These are phyloP conservation scores for Trichoderma atrobrunneum DNA, from an alignment of 2,329 filamentous ascomycete species.

Conservation along the genomic window DNA sequence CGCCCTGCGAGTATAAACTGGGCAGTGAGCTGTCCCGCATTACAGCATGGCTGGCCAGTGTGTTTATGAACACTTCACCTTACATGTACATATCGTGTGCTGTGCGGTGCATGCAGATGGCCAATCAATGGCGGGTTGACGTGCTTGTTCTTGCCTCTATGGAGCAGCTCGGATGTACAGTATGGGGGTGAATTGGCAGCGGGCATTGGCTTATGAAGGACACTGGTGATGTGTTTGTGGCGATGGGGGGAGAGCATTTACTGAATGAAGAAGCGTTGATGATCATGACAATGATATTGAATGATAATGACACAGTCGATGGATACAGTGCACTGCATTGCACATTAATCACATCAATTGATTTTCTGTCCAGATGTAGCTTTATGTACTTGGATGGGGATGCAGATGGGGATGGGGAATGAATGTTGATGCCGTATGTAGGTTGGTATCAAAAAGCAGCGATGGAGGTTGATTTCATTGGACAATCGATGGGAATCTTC, in stretches of 20 bases:
- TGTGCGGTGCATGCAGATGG: neutral
- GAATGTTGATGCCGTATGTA: neutral
- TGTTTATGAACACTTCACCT: slow-evolving; percentile 20
- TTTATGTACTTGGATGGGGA: neutral
- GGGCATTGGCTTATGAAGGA: neutral
- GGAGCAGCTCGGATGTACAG: neutral
- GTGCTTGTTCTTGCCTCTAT: neutral
- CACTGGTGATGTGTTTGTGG: neutral
- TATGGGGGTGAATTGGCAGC: neutral
- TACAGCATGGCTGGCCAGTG: slow-evolving; percentile 15
- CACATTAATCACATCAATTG: neutral
- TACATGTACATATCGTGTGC: neutral
- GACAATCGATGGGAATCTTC: neutral
- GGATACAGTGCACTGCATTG: neutral
- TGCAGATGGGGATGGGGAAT: neutral
- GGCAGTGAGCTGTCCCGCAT: slow-evolving; percentile 13
- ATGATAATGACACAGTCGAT: neutral
- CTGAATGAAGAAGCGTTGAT: neutral
- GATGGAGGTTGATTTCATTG: neutral
- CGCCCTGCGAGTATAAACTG: neutral
- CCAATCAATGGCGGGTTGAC: slow-evolving; percentile 7
- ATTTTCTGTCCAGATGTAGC: neutral
- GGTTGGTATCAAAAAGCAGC: neutral
- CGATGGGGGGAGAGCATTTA: neutral
- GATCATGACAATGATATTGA: neutral